Percentiles rank a stretch among this genome's conserved stretches.
phyloP scores from a whole-genome alignment of 2,329 filamentous ascomycete genomes.

The Xylaria sp. region DNA sequence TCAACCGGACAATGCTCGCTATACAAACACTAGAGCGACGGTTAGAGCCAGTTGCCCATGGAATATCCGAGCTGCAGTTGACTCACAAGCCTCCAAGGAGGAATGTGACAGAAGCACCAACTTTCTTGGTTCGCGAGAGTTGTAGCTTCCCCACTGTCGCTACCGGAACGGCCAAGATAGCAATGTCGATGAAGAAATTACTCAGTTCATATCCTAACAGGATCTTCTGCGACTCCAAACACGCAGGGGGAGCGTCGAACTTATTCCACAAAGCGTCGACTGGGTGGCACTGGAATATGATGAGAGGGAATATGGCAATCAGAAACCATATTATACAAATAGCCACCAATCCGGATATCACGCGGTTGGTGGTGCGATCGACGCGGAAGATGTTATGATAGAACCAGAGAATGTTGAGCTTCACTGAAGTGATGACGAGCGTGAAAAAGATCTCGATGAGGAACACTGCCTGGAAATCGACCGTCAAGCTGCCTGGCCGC shows the following conservation, averaged over 20 bases:
- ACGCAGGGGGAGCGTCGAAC: not conserved
- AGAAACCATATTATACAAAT: constrained; percentile 15
- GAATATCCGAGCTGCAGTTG: not conserved
- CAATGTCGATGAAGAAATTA: constrained; percentile 19
- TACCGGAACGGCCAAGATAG: constrained; percentile 11
- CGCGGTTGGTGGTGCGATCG: not conserved
- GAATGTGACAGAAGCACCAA: not conserved
- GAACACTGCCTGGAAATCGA: not conserved
- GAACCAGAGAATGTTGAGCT: constrained; percentile 21
- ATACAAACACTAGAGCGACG: not conserved
- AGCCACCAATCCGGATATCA: not conserved
- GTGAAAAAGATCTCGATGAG: not conserved
- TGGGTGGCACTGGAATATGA: constrained; percentile 15
- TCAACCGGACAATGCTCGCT: not conserved
- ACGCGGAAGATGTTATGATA: constrained; percentile 4
- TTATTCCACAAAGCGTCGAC: constrained; percentile 1
- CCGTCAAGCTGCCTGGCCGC: too few relatives aligned
- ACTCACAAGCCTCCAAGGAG: constrained; percentile 17
- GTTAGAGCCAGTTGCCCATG: not conserved
- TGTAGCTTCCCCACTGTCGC: not conserved
- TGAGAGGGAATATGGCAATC: not conserved
- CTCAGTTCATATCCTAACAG: constrained; percentile 13
- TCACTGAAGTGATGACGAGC: not conserved
- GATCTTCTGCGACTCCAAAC: not conserved
- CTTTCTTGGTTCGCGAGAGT: constrained; percentile 1